Conservation (phyloP, 1,284 basidiomycete genomes). For the Ustilago xerochloae region DNA sequence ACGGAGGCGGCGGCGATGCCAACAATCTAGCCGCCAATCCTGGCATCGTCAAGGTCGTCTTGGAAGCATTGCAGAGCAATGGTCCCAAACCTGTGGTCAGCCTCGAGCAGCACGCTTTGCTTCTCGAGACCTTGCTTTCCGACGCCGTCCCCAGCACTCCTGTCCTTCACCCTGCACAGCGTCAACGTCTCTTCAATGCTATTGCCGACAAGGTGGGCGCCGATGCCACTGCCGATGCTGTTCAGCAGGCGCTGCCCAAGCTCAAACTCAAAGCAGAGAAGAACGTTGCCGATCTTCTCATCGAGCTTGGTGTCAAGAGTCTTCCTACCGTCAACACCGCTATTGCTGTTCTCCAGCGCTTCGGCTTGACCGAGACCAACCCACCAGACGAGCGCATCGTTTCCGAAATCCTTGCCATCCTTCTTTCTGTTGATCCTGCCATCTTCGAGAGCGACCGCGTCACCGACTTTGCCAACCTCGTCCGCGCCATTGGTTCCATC, state of each 20-base stretch:
- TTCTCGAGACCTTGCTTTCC: slow-evolving; percentile 71
- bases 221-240: slow-evolving; percentile 60
- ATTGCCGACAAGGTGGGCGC: slow-evolving; percentile 61
- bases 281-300: slow-evolving; percentile 52
- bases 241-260: slow-evolving; percentile 63
- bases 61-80: slow-evolving; percentile 72
- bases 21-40: slow-evolving; percentile 48
- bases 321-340: slow-evolving; percentile 49
- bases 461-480: slow-evolving; percentile 50
- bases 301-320: slow-evolving; percentile 55
- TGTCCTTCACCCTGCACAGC: slow-evolving; percentile 54
- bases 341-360: slow-evolving; percentile 52
- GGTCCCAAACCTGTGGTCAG: slow-evolving; percentile 80
- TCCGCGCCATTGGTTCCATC: slow-evolving; percentile 31
- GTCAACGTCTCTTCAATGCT: slow-evolving; percentile 58
- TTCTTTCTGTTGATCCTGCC: slow-evolving; percentile 51
- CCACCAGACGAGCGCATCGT: slow-evolving; percentile 52
- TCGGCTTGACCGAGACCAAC: slow-evolving; percentile 47
- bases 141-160: slow-evolving; percentile 50
- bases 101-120: slow-evolving; percentile 80
- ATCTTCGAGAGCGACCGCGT: slow-evolving; percentile 42
- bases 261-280: slow-evolving; percentile 50
- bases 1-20: slow-evolving; percentile 33
- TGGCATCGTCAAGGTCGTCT: slow-evolving; percentile 73
- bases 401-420: slow-evolving; percentile 56